Evolutionary conservation across 441 rosid genomes (phyloP), one percentile per base, ranked within the genome.

Genomic region (Euphorbia schlechtendalii): DNA sequence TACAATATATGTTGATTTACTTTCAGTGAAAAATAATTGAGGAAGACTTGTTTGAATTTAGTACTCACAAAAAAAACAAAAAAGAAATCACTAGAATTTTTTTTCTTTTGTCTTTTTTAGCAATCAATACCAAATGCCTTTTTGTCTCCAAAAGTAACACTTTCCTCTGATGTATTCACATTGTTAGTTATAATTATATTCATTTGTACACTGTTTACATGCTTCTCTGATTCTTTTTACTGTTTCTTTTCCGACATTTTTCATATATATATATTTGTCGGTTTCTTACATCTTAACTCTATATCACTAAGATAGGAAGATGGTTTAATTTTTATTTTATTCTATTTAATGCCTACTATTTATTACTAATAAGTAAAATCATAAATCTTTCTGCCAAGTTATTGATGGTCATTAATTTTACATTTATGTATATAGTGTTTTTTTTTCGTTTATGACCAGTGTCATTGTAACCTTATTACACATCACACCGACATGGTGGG

Each of bases 91-190:
- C 36, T 21, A 18, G 4, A 8, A 9, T 1, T 24, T 0, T 54
- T 13, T 22, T 54, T 24, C 12, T 4, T 54, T 13, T 15, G 24
- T 15, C 17, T 41, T 5, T 7, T 14, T 24, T 11, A 32, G 20
- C 45, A 32, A 5, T 63, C 30, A 63, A 30, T 48, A 32, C 15
- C 6, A 27, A 5, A 21, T 51, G 46, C 57, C 67, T 53, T 64
- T 53, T 21, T 64, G 68, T 64, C 68, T 53, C 52, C 68, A 15
- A 38, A 64, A 64, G 68, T 22, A 53, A 64, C 32, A 10, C 20
- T 64, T 52, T 40, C 4, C 22, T 53, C 36, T 64, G 49, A 12
- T 30, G 45, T 45, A 34, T 27, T 53, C 15, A 11, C 48, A 17
- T 13, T 9, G 17, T 9, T 36, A 24, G 51, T 64, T 51, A 34